Percentiles rank a stretch among this genome's conserved stretches.
Evolutionary conservation across 805 yeast genomes (phyloP).

Genomic region (Spathaspora passalidarum): DNA sequence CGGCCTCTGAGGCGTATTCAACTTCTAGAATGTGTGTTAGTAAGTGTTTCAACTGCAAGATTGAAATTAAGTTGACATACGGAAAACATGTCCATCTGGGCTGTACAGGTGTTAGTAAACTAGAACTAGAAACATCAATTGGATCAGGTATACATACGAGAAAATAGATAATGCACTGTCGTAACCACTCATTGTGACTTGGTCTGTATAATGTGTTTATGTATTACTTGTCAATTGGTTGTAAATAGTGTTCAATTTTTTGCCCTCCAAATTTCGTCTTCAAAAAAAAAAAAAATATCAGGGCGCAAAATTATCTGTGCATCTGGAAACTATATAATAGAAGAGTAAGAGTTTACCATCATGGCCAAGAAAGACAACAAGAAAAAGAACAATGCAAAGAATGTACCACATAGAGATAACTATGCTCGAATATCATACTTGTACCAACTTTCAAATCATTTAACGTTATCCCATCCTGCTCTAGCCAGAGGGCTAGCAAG

Average conservation of each 20-base stretch:
- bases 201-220: not conserved
- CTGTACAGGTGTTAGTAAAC: slow-evolving; percentile 42
- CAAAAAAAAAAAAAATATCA: not conserved
- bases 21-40: slow-evolving; percentile 58
- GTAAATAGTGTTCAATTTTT: not conserved
- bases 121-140: not conserved
- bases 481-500: slow-evolving; percentile 57
- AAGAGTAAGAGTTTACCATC: not conserved
- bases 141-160: slow-evolving; percentile 58
- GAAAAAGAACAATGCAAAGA: slow-evolving; percentile 28
- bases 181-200: slow-evolving; percentile 87
- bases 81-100: slow-evolving; percentile 99
- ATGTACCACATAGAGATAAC: slow-evolving; percentile 53
- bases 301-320: not conserved
- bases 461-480: slow-evolving; percentile 29
- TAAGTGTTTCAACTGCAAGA: slow-evolving; percentile 9
- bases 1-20: slow-evolving; percentile 96
- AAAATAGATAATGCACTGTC: slow-evolving; percentile 97
- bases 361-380: slow-evolving; percentile 6
- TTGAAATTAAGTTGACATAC: slow-evolving; percentile 39
- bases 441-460: slow-evolving; percentile 49
- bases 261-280: slow-evolving; percentile 1
- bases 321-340: not conserved
- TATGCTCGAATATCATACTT: slow-evolving; percentile 57
- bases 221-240: not conserved